These are phyloP conservation scores for Ballota nigra DNA, from an alignment of 257 asterid genomes.

Conservation along the genomic window DNA sequence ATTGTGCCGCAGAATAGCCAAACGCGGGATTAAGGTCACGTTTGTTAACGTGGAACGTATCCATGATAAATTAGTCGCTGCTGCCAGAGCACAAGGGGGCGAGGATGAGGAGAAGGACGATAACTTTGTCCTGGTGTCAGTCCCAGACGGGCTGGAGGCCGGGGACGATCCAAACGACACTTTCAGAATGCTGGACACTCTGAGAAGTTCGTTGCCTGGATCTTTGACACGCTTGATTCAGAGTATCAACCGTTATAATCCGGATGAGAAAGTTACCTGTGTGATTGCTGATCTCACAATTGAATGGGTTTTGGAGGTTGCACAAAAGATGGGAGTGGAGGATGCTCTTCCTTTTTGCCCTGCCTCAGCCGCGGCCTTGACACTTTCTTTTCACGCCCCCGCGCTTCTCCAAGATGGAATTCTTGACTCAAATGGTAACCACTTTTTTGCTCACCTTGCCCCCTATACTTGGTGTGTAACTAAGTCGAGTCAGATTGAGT, in stretches of 20 bases:
- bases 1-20: slow-evolving; percentile 30
- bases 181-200: background rate
- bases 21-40: slow-evolving; percentile 42
- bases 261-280: slow-evolving; percentile 29
- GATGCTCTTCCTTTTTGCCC: slow-evolving; percentile 18
- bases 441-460: no score
- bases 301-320: slow-evolving; percentile 35
- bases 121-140: slow-evolving; percentile 22
- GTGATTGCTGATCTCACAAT: slow-evolving; percentile 35
- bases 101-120: background rate
- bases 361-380: slow-evolving; percentile 23
- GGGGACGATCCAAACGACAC: background rate
- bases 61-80: slow-evolving; percentile 28
- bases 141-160: slow-evolving; percentile 20
- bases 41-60: slow-evolving; percentile 38
- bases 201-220: slow-evolving; percentile 20
- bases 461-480: no score
- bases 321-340: slow-evolving; percentile 26
- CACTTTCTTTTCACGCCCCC: background rate
- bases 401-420: slow-evolving; percentile 24
- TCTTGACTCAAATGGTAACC: slow-evolving; percentile 24
- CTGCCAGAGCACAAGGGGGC: background rate
- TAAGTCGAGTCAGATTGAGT: no score
- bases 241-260: slow-evolving; percentile 10
- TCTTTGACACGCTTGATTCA: slow-evolving; percentile 23